phyloP scores from a whole-genome alignment of 371 early-diverging fungal genomes.

The Mucor irregularis region DNA sequence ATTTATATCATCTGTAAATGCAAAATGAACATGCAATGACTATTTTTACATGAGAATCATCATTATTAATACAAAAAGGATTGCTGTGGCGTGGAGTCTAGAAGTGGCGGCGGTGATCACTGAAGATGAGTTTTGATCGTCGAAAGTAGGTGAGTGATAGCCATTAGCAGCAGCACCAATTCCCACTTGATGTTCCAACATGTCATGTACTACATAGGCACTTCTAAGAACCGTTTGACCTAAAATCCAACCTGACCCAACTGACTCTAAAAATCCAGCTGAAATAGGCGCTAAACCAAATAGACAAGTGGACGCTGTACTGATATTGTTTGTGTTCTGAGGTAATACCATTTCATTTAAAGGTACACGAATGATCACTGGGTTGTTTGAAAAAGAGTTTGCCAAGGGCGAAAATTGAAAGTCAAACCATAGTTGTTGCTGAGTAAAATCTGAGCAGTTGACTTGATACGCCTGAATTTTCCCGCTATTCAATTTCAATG shows the following conservation, averaged over 20 bases:
- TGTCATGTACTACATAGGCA: constrained; percentile 37
- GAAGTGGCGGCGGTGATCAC: no score
- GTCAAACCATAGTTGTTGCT: constrained; percentile 11
- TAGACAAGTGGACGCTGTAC: constrained; percentile 20
- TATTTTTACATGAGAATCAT: no score
- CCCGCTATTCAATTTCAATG: constrained; percentile 1
- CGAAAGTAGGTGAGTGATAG: constrained; percentile 12
- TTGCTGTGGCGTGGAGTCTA: no score
- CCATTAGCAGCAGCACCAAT: constrained; percentile 20
- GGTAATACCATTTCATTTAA: constrained; percentile 24
- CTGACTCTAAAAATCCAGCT: constrained; percentile 3
- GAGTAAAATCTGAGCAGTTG: constrained; percentile 8
- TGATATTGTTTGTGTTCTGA: constrained; percentile 10
- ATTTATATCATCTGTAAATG: no score
- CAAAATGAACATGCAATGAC: no score
- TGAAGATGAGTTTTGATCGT: background rate
- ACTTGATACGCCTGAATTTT: constrained; percentile 19
- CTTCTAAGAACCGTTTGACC: constrained; percentile 33
- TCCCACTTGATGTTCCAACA: constrained; percentile 17
- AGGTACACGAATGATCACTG: constrained; percentile 21
- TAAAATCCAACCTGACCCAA: constrained; percentile 25
- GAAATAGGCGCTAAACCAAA: constrained; percentile 32
- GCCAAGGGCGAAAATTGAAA: constrained; percentile 11
- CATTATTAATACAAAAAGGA: no score
- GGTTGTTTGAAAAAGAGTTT: background rate